phyloP scores from a whole-genome alignment of 176 grass and related monocot genomes.

The Calamus simplicifolius region DNA sequence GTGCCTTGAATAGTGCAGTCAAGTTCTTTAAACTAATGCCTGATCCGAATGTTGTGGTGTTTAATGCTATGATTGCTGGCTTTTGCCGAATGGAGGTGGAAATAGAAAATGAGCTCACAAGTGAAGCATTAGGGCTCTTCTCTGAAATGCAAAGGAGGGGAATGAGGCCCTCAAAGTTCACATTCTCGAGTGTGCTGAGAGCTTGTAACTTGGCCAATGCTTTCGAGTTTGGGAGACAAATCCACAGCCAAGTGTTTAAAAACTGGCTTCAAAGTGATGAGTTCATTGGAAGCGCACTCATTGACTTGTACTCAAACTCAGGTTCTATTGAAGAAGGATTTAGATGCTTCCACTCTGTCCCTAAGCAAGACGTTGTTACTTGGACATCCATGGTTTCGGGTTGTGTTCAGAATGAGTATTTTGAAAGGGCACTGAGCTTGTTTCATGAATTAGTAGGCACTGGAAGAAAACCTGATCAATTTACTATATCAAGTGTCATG shows the following conservation, averaged over 20 bases:
- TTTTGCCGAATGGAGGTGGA: conserved; percentile 32
- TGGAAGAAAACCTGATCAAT: conserved; percentile 54
- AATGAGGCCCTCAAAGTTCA: conserved; percentile 59
- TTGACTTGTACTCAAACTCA: conserved; percentile 54
- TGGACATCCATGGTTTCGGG: conserved; percentile 68
- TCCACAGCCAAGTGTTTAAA: conserved; percentile 53
- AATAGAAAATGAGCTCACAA: conserved; percentile 11
- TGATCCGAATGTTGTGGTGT: conserved; percentile 64
- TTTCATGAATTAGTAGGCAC: conserved; percentile 36
- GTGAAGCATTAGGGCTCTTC: conserved; percentile 32
- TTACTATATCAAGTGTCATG: conserved; percentile 54
- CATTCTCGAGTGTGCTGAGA: conserved; percentile 45
- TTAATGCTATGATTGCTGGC: conserved; percentile 63
- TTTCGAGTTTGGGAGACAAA: conserved; percentile 54
- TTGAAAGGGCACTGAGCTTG: conserved; percentile 43
- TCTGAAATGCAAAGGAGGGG: conserved; percentile 43
- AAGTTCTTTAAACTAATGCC: conserved; percentile 34
- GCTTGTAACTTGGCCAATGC: conserved; percentile 31
- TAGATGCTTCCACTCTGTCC: conserved; percentile 43
- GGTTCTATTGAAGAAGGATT: conserved; percentile 43
- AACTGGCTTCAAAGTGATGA: conserved; percentile 36
- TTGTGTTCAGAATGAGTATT: conserved; percentile 47
- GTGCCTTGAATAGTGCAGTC: conserved; percentile 28
- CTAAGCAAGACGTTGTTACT: conserved; percentile 57
- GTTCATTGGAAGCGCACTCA: conserved; percentile 51